A percentile compares a stretch with the other conserved stretches of the same genome.
Conservation (phyloP, 2,329 filamentous ascomycete genomes). For the Clonostachys rhizophaga region DNA sequence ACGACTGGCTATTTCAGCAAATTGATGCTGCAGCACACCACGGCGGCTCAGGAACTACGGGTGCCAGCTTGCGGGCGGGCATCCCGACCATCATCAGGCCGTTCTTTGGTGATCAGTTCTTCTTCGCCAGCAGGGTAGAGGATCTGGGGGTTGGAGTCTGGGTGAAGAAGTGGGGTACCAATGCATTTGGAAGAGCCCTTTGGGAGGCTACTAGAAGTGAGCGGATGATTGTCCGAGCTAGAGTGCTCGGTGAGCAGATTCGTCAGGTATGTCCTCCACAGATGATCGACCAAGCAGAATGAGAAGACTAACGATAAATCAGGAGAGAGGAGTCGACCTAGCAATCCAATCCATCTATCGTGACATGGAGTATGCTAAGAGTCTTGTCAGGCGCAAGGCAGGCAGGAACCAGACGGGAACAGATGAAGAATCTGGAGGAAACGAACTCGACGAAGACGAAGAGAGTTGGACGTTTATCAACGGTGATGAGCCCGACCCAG, state of each 20-base stretch:
- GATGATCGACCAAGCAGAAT: not conserved
- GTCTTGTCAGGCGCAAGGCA: conserved; percentile 66
- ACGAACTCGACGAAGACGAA: conserved; percentile 57
- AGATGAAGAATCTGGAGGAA: conserved; percentile 23
- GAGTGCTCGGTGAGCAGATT: conserved; percentile 78
- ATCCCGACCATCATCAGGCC: conserved; percentile 93
- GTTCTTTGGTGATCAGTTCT: conserved; percentile 98
- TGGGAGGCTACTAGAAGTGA: conserved; percentile 90
- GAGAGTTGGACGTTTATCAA: conserved; percentile 93
- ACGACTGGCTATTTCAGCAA: conserved; percentile 94
- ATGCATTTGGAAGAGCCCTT: conserved; percentile 75
- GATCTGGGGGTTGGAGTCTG: conserved; percentile 90
- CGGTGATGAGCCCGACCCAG: conserved; percentile 39
- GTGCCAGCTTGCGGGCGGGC: conserved; percentile 84
- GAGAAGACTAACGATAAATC: conserved; percentile 1
- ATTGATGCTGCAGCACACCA: conserved; percentile 95
- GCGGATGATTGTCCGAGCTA: conserved; percentile 86
- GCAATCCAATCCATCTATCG: conserved; percentile 93
- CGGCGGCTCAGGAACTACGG: conserved; percentile 90
- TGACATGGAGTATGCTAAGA: conserved; percentile 88
- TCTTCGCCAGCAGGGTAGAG: conserved; percentile 86
- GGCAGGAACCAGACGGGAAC: conserved; percentile 37
- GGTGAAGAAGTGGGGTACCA: conserved; percentile 85
- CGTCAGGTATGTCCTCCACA: conserved; percentile 58
- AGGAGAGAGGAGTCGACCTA: conserved; percentile 87